A percentile compares a stretch with the other conserved stretches of the same genome.
These are phyloP conservation scores for Xylaria flabelliformis DNA, from an alignment of 495 filamentous ascomycete genomes.

Conservation along the genomic window DNA sequence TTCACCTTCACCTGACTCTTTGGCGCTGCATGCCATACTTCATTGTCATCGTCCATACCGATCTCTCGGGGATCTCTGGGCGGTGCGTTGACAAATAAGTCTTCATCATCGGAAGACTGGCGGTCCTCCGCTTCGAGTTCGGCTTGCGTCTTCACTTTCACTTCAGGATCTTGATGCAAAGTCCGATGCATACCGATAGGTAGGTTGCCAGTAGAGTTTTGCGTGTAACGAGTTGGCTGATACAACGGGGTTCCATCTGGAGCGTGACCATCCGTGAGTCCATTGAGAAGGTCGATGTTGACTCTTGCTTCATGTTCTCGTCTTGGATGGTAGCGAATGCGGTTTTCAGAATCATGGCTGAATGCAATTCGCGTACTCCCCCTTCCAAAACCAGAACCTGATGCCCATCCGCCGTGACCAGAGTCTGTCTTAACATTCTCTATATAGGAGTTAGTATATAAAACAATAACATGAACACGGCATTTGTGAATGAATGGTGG, in stretches of 20 bases:
- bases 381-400: conserved; percentile 43
- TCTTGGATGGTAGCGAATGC: conserved; percentile 35
- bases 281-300: conserved; percentile 52
- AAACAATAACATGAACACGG: background rate
- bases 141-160: conserved; percentile 60
- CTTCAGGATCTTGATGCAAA: conserved; percentile 58
- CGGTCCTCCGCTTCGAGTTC: conserved; percentile 54
- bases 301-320: conserved; percentile 44
- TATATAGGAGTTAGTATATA: conserved; percentile 29
- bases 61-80: conserved; percentile 41
- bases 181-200: conserved; percentile 61
- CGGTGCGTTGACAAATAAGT: conserved; percentile 47
- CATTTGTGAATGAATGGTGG: background rate
- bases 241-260: conserved; percentile 36
- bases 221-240: conserved; percentile 38
- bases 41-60: conserved; percentile 44
- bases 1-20: conserved; percentile 38
- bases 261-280: conserved; percentile 36
- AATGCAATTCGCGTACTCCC: conserved; percentile 39
- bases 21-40: conserved; percentile 41
- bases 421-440: conserved; percentile 42
- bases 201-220: conserved; percentile 38
- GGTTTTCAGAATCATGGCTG: conserved; percentile 17
- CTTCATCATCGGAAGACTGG: conserved; percentile 50
- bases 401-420: conserved; percentile 41